phyloP scores from a whole-genome alignment of 768 basidiomycete species.

The Boletus patriciae region DNA sequence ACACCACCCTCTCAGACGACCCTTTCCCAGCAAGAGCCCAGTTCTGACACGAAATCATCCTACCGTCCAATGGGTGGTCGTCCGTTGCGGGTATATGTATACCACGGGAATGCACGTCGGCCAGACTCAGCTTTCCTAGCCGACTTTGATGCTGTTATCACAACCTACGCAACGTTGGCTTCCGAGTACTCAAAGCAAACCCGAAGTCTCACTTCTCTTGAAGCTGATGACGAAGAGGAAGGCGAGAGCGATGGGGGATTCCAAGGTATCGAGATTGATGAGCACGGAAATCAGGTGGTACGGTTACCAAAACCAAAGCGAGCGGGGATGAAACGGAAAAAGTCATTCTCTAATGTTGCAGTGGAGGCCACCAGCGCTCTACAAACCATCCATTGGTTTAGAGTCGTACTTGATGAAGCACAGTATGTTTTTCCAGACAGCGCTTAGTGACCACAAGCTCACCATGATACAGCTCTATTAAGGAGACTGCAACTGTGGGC shows the following conservation, averaged over 20 bases:
- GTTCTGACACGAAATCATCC: conserved; percentile 27
- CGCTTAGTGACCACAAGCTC: neutral
- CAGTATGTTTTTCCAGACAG: conserved; percentile 62
- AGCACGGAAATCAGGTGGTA: conserved; percentile 59
- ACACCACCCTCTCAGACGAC: conserved; percentile 39
- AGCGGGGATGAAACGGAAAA: conserved; percentile 65
- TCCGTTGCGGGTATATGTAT: conserved; percentile 84
- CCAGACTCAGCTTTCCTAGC: conserved; percentile 86
- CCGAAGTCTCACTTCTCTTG: conserved; percentile 55
- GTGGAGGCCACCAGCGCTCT: conserved; percentile 70
- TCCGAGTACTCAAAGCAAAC: conserved; percentile 92
- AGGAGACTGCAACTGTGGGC: conserved; percentile 91
- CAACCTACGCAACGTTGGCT: conserved; percentile 93
- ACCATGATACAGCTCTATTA: conserved; percentile 72
- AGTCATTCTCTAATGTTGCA: conserved; percentile 42
- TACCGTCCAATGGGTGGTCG: conserved; percentile 46
- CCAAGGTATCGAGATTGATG: conserved; percentile 64
- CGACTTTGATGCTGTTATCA: conserved; percentile 96
- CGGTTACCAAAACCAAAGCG: conserved; percentile 68
- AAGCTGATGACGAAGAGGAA: conserved; percentile 68
- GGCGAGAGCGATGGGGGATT: conserved; percentile 63
- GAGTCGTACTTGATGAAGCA: conserved; percentile 91
- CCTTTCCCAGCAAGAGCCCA: conserved; percentile 29
- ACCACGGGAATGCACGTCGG: conserved; percentile 88
- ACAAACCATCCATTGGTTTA: conserved; percentile 95